Conservation (phyloP, 306 rosid genomes). For the Dryas octopetala region DNA sequence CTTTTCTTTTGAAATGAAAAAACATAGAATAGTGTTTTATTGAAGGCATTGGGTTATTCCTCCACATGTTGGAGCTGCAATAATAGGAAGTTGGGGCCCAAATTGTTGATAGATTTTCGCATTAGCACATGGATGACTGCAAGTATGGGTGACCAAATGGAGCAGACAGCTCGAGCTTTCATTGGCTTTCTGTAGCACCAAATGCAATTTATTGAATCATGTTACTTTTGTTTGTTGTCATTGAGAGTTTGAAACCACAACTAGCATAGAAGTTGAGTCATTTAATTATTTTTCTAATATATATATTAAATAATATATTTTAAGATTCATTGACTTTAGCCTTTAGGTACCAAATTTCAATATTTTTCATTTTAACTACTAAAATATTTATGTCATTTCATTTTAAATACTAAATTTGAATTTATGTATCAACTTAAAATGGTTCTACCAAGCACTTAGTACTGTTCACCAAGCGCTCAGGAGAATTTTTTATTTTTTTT, state of each 20-base stretch:
- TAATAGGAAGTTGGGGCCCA: background rate
- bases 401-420: too few relatives aligned
- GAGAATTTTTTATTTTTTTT: too few relatives aligned
- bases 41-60: background rate
- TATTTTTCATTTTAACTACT: background rate
- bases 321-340: background rate
- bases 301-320: too few relatives aligned
- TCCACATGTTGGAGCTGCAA: constrained; percentile 6
- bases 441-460: too few relatives aligned
- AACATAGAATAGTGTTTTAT: background rate
- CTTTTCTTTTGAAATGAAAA: background rate
- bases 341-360: too few relatives aligned
- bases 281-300: too few relatives aligned
- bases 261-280: too few relatives aligned
- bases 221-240: background rate
- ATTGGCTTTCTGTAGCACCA: background rate
- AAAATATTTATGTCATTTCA: too few relatives aligned
- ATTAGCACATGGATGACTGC: constrained; percentile 17
- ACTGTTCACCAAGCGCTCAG: too few relatives aligned
- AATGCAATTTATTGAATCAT: background rate
- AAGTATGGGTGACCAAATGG: background rate
- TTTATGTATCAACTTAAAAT: too few relatives aligned
- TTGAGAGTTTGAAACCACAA: background rate
- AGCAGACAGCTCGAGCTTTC: constrained; percentile 4
- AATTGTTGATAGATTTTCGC: background rate